Percentiles rank a stretch among this genome's conserved stretches.
Evolutionary conservation across 2,329 filamentous ascomycete species (phyloP).

Genomic region (Zasmidium angulare): DNA sequence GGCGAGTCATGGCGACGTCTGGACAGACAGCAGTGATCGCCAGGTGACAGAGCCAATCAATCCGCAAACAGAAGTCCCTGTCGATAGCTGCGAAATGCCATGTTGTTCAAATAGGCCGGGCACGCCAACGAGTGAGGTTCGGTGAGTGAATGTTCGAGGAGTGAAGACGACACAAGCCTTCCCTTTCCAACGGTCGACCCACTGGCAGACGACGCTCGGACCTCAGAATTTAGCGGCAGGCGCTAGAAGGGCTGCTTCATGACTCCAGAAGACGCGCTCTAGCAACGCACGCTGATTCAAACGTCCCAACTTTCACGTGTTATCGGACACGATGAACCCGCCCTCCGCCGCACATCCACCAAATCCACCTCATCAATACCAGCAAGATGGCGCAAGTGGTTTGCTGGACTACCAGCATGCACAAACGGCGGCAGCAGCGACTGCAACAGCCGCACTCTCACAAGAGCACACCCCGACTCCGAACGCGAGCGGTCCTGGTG

Average conservation of each 20-base stretch:
- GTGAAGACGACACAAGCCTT: not conserved
- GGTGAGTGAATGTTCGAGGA: not conserved
- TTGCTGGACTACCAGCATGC: not conserved
- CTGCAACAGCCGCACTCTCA: constrained; percentile 32
- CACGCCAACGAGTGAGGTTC: not conserved
- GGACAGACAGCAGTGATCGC: not conserved
- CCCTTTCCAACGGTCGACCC: not conserved
- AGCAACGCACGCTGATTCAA: not conserved
- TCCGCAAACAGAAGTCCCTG: not conserved
- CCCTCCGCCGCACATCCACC: not conserved
- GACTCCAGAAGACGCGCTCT: not conserved
- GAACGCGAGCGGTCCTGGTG: constrained; percentile 19
- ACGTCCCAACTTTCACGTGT: not conserved
- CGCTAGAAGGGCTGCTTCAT: not conserved
- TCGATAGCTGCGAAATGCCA: not conserved
- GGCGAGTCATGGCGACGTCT: not conserved
- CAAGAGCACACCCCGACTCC: constrained; percentile 20
- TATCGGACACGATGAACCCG: not conserved
- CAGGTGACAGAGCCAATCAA: not conserved
- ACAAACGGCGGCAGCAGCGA: constrained; percentile 40
- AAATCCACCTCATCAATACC: not conserved
- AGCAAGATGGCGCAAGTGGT: not conserved
- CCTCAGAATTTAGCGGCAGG: not conserved
- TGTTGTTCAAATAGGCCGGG: not conserved
- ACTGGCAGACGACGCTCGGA: not conserved